phyloP scores from a whole-genome alignment of 2,329 filamentous ascomycete species.

The Chaetomium strumarium region DNA sequence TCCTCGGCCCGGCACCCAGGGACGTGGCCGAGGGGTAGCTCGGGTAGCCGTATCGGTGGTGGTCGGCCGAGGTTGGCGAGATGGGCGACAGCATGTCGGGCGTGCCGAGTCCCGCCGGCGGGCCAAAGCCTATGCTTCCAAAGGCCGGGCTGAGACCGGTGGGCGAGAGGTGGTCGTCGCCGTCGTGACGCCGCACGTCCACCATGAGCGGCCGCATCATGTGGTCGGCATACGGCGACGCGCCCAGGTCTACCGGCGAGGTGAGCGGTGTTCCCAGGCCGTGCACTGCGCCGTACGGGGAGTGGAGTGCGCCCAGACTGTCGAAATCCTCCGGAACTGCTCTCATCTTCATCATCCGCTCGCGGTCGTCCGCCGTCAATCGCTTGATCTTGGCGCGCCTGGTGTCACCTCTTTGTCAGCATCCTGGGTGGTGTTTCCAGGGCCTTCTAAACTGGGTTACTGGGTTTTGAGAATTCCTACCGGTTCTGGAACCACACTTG shows the following conservation, averaged over 20 bases:
- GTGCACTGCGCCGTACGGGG: constrained; percentile 58
- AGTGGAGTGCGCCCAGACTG: constrained; percentile 63
- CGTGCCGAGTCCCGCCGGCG: constrained; percentile 43
- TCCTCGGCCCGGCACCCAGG: constrained; percentile 42
- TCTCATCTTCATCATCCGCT: constrained; percentile 66
- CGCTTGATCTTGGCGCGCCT: constrained; percentile 69
- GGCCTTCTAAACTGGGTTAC: neutral
- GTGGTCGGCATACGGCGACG: constrained; percentile 49
- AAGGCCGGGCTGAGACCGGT: constrained; percentile 63
- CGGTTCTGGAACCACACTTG: constrained; percentile 99
- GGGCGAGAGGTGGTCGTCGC: constrained; percentile 61
- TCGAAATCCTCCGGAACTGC: constrained; percentile 66
- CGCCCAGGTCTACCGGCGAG: constrained; percentile 44
- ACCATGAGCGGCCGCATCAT: constrained; percentile 64
- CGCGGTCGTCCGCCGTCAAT: constrained; percentile 62
- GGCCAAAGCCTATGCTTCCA: constrained; percentile 59
- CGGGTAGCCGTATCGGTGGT: constrained; percentile 51
- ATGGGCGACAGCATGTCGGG: constrained; percentile 54
- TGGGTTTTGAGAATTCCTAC: constrained; percentile 43
- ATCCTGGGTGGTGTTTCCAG: neutral
- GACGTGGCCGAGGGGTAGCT: constrained; percentile 41
- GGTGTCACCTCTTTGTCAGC: constrained; percentile 19
- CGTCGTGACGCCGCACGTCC: constrained; percentile 58
- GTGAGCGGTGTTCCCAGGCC: constrained; percentile 43
- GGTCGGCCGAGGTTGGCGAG: constrained; percentile 48